phyloP scores from a whole-genome alignment of 2,329 filamentous ascomycete genomes.

The Colletotrichum karsti region DNA sequence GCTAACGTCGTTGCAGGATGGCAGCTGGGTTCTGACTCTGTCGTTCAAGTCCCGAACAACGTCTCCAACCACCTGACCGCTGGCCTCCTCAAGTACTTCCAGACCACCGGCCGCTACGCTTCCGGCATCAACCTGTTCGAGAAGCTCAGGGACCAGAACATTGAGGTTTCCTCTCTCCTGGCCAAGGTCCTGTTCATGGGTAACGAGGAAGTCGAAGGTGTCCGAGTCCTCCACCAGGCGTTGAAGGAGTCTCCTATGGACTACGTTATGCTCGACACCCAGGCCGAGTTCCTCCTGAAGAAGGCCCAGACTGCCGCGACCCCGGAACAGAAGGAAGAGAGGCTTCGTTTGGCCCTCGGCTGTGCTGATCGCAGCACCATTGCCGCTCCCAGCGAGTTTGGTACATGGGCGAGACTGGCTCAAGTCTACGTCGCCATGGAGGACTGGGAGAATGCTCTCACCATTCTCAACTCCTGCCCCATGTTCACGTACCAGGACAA shows the following conservation, averaged over 20 bases:
- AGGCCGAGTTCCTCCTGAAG: conserved; percentile 88
- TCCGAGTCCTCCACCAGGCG: conserved; percentile 86
- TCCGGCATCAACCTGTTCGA: conserved; percentile 98
- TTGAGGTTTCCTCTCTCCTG: conserved; percentile 92
- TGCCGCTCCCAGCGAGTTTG: conserved; percentile 95
- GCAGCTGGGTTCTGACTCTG: conserved; percentile 94
- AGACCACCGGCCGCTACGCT: conserved; percentile 91
- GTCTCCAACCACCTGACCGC: conserved; percentile 95
- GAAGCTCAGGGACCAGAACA: conserved; percentile 88
- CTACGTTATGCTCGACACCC: conserved; percentile 93
- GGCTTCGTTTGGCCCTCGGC: conserved; percentile 86
- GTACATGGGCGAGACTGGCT: conserved; percentile 92
- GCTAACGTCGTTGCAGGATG: conserved; percentile 67
- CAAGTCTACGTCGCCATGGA: conserved; percentile 95
- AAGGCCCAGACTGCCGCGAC: conserved; percentile 73
- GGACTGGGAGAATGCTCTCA: conserved; percentile 94
- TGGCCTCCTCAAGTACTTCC: conserved; percentile 93
- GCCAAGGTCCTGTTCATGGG: conserved; percentile 93
- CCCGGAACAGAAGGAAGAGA: conserved; percentile 67
- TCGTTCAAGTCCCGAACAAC: conserved; percentile 96
- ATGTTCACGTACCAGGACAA: conserved; percentile 99
- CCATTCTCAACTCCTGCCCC: conserved; percentile 96
- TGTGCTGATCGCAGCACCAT: conserved; percentile 95
- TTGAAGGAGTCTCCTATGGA: conserved; percentile 96
- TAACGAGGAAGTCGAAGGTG: conserved; percentile 96